Conservation (phyloP, 345 rosid species). For the Citrus sp. region DNA sequence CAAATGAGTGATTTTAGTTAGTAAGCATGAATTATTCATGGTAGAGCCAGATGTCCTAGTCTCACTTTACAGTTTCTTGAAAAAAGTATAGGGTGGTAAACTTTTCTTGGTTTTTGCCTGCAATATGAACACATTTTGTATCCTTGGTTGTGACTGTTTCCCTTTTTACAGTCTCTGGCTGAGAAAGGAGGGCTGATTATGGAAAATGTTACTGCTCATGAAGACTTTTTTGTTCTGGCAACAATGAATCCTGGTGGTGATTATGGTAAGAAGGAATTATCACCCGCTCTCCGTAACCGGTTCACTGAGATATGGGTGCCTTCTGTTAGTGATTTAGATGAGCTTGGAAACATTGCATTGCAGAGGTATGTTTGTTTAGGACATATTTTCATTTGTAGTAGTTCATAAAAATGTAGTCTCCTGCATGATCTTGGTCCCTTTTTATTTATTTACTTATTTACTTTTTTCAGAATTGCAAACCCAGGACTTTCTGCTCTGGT, state of each 20-base stretch:
- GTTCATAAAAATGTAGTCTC: neutral
- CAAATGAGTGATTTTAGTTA: neutral
- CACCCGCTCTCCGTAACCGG: slow-evolving; percentile 95
- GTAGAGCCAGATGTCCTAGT: neutral
- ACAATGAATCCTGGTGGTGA: slow-evolving; percentile 99
- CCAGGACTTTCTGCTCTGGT: slow-evolving; percentile 41
- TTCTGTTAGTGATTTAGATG: slow-evolving; percentile 54
- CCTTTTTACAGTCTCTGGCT: slow-evolving; percentile 65
- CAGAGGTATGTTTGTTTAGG: slow-evolving; percentile 45
- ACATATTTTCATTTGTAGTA: neutral
- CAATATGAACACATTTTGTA: neutral
- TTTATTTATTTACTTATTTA: neutral
- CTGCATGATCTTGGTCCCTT: slow-evolving; percentile 5
- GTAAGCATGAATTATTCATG: neutral
- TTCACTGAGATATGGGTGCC: slow-evolving; percentile 99
- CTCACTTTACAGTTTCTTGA: neutral
- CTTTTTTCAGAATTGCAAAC: slow-evolving; percentile 40
- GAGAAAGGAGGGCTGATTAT: slow-evolving; percentile 86
- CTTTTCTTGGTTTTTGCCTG: neutral
- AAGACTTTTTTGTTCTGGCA: slow-evolving; percentile 73
- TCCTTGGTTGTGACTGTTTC: neutral
- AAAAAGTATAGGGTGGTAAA: neutral
- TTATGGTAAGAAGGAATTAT: slow-evolving; percentile 95
- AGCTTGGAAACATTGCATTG: slow-evolving; percentile 69
- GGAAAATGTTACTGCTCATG: slow-evolving; percentile 75